Base-by-base conservation (phyloP, 2,329 filamentous ascomycete species). In the Talaromyces sp. region DNA sequence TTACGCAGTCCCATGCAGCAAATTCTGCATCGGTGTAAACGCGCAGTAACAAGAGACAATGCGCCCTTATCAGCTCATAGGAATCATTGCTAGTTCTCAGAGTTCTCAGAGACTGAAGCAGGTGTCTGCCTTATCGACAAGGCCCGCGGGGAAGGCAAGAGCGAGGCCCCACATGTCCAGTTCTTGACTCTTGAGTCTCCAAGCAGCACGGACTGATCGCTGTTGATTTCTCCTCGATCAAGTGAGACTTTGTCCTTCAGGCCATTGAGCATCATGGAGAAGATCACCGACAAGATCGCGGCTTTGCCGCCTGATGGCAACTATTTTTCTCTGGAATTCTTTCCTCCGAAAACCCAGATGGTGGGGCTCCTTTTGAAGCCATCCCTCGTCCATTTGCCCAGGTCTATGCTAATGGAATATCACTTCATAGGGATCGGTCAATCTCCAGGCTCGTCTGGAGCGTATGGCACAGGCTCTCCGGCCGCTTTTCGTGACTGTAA, bases 291-390 rank as follows among this genome's bases (percentile, higher is more conserved):
- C 82, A 96, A 96, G 83, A 93, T 98, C 73, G 90, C 91, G 78
- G 91, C 92, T 64, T 80, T 99, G 80, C 90, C 91, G 75, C 85
- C 88, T 66, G 86, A 91, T 76, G 85, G 86, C 66, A 87, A 85
- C 74, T 98, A 95, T 82, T 96, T 96, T 79, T 98, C 95, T 55
- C 88, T 98, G 77, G 95, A 99, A 80, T 99, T 99, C 86, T 99
- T 99, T 80, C 95, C 95, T 67, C 95, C 95, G 65, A 99, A 98
- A 82, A 99, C 95, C 54, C 84, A 89, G 64, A 96, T 96, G 88
- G 84, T 85, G 71, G 69, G 77, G 70, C 71, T 61, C 11, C 51
- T 8, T 58, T 59, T 33, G 9, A 17, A 19, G 13, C 57, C 33
- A 47, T 64, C 28, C 52, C 57, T 55, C 39, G 54, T 63, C 47